Evolutionary conservation across 192 early-diverging fungal species (phyloP), one percentile per base, ranked within the genome.

Genomic region (Coemansia sp.): DNA sequence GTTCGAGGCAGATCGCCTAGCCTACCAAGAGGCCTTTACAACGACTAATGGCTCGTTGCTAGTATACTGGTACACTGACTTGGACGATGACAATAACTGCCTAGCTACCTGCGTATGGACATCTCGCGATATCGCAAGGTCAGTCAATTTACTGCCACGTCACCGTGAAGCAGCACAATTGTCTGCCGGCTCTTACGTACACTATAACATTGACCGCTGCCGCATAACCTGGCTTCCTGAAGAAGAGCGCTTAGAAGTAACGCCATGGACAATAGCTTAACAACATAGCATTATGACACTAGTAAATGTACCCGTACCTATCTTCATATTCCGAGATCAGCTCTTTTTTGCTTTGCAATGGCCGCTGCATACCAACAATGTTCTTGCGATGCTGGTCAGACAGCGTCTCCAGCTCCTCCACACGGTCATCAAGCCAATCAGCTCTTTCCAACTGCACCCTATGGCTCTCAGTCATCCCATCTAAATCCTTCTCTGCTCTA

Each of bases 61-160:
- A 39, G 65, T 70, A 44, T 82, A 82, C 46, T 82, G 79, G 79
- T 82, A 74, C 34, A 66, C 79, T 3, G 74, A 67, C 8, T 15
- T 82, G 41, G 79, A 82, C n/a, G 65, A 59, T 3, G 68, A 82
- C 38, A 25, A 74, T 31, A 74, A 82, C 19, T 82, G 79, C 39
- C 44, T 82, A 62, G 79, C 79, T 10, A 76, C 79, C 1, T 82
- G 79, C 42, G 68, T 82, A 17, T 82, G 79, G 79, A 67, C 79
- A 2, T 51, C 58, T 2, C 60, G 74, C 8, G 79, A 76, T 23
- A 67, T 75, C 41, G 79, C 79, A 1, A 44, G 73, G 29, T 82
- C 79, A 0, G 73, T 82, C 53, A 82, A 76, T 51, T 57, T 72
- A 41, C 64, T 75, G 29, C 79, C 79, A 0, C 59, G 63, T 0